Percentiles rank a stretch among this genome's conserved stretches.
phyloP scores from a whole-genome alignment of 2,329 filamentous ascomycete genomes.

The Diaporthe batatas region DNA sequence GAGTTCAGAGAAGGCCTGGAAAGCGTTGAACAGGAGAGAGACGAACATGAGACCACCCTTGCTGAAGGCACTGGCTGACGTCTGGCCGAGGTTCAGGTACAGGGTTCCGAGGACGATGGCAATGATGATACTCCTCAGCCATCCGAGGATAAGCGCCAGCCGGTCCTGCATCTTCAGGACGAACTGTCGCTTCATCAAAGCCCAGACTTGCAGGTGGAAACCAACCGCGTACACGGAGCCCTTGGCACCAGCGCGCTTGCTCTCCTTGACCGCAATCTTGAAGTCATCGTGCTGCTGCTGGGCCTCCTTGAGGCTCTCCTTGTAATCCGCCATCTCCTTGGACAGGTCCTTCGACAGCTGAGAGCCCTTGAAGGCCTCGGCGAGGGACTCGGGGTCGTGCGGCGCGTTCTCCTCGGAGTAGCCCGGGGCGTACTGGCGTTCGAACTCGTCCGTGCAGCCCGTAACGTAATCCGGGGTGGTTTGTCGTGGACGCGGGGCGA shows the following conservation, averaged over 20 bases:
- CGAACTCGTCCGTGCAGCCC: conserved; percentile 86
- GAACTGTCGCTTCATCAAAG: conserved; percentile 86
- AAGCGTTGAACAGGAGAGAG: conserved; percentile 86
- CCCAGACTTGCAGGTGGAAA: conserved; percentile 86
- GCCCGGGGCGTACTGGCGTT: conserved; percentile 80
- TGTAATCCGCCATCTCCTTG: conserved; percentile 78
- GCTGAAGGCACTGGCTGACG: conserved; percentile 80
- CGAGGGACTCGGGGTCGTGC: conserved; percentile 75
- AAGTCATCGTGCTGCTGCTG: conserved; percentile 82
- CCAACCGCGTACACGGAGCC: conserved; percentile 86
- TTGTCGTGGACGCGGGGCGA: conserved; percentile 79
- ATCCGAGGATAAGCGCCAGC: conserved; percentile 80
- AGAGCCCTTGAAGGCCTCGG: conserved; percentile 78
- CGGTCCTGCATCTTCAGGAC: conserved; percentile 88
- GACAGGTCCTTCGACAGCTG: conserved; percentile 67
- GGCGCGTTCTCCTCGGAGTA: conserved; percentile 76
- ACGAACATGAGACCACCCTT: conserved; percentile 87
- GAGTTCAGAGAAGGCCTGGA: conserved; percentile 85
- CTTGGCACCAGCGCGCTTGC: conserved; percentile 81
- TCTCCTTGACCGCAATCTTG: conserved; percentile 78
- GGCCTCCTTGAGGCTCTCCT: conserved; percentile 72
- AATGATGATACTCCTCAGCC: conserved; percentile 76
- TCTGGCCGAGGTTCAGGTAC: conserved; percentile 77
- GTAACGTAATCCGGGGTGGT: conserved; percentile 87
- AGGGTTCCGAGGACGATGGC: conserved; percentile 85